These are phyloP conservation scores for Penicillium desertorum DNA, from an alignment of 495 filamentous ascomycete genomes.

Conservation along the genomic window DNA sequence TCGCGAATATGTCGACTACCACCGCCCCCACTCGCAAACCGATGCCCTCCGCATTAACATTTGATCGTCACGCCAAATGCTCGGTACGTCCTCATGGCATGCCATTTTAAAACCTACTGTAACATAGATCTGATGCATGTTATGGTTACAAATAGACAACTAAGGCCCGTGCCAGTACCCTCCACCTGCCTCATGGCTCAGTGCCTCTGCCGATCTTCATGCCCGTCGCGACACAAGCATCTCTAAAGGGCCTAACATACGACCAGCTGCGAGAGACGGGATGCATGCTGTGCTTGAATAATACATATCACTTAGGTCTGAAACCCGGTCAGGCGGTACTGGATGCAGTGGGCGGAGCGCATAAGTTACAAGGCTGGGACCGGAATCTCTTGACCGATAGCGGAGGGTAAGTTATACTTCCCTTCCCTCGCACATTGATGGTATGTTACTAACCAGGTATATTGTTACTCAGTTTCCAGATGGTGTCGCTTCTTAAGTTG, in stretches of 20 bases:
- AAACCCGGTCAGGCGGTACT: slow-evolving; percentile 90
- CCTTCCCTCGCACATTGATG: background rate
- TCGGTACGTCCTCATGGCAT: slow-evolving; percentile 57
- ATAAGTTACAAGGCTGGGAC: slow-evolving; percentile 91
- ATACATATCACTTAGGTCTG: slow-evolving; percentile 94
- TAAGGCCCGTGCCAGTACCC: slow-evolving; percentile 86
- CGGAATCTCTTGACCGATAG: slow-evolving; percentile 96
- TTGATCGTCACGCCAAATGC: slow-evolving; percentile 78
- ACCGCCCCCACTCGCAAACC: slow-evolving; percentile 30
- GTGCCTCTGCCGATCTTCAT: slow-evolving; percentile 93
- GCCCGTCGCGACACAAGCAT: slow-evolving; percentile 97
- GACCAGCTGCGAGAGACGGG: slow-evolving; percentile 86
- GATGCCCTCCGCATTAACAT: slow-evolving; percentile 76
- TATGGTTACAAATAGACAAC: slow-evolving; percentile 63
- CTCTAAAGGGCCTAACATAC: slow-evolving; percentile 90
- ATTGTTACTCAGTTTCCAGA: slow-evolving; percentile 74
- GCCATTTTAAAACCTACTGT: background rate
- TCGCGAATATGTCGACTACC: slow-evolving; percentile 42
- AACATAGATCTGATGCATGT: background rate
- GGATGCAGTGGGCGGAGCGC: slow-evolving; percentile 84
- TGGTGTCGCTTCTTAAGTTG: slow-evolving; percentile 94
- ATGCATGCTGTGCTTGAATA: slow-evolving; percentile 91
- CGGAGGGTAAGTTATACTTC: slow-evolving; percentile 70
- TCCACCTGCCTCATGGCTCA: slow-evolving; percentile 87
- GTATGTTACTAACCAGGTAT: slow-evolving; percentile 16